Percentiles rank a stretch among this genome's conserved stretches.
Conservation (phyloP, 441 rosid species). For the Pelargonium fulgidum region DNA sequence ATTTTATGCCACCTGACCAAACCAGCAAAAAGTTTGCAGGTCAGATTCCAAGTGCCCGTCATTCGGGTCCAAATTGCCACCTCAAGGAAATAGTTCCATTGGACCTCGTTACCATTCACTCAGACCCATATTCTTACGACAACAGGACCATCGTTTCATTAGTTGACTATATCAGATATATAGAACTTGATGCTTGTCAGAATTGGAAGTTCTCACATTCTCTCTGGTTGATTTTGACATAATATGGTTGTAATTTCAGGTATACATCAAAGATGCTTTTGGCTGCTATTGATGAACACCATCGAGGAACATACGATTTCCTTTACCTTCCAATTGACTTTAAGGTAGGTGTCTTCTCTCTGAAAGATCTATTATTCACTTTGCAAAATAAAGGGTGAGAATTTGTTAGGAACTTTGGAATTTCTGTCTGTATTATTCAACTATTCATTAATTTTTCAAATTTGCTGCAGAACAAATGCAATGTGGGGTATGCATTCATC, state of each 20-base stretch:
- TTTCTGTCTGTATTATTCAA: slow-evolving; percentile 13
- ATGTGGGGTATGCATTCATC: slow-evolving; percentile 75
- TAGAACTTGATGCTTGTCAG: background rate
- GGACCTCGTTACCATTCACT: background rate
- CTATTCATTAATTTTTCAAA: slow-evolving; percentile 17
- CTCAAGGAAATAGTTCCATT: background rate
- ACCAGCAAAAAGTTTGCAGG: too few relatives aligned
- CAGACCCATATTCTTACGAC: background rate
- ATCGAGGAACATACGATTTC: slow-evolving; percentile 59
- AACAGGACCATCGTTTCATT: background rate
- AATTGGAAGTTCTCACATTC: background rate
- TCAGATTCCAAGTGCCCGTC: too few relatives aligned
- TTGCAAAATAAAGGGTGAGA: slow-evolving; percentile 6
- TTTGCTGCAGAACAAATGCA: slow-evolving; percentile 66
- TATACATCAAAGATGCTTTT: slow-evolving; percentile 68
- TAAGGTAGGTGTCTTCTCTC: slow-evolving; percentile 38
- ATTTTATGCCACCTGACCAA: too few relatives aligned
- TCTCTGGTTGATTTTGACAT: background rate
- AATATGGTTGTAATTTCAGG: slow-evolving; percentile 31
- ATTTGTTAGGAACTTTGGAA: background rate
- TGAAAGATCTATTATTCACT: slow-evolving; percentile 1
- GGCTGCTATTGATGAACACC: slow-evolving; percentile 61
- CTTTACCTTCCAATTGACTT: slow-evolving; percentile 69
- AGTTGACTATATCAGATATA: background rate
- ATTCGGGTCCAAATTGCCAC: too few relatives aligned